A percentile compares a stretch with the other conserved stretches of the same genome.
Conservation (phyloP, 768 basidiomycete genomes). For the Leucosporidium creatinivorum region DNA sequence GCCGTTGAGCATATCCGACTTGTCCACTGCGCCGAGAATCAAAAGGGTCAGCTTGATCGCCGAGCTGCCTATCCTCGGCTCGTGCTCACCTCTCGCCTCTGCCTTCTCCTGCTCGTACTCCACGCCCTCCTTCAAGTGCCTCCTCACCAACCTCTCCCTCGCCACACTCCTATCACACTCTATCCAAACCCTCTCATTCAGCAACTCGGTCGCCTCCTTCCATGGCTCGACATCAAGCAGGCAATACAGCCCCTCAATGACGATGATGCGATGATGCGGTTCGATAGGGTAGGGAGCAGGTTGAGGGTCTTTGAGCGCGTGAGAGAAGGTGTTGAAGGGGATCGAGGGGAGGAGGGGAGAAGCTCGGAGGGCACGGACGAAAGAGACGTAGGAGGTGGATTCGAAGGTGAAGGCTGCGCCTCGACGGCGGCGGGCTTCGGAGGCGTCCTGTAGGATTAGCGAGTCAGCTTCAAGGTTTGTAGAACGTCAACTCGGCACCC, state of each 20-base stretch:
- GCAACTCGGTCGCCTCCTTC: constrained; percentile 54
- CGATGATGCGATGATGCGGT: constrained; percentile 63
- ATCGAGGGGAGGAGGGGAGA: constrained; percentile 30
- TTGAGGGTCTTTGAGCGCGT: constrained; percentile 76
- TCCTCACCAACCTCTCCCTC: constrained; percentile 34
- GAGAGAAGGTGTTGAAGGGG: constrained; percentile 76
- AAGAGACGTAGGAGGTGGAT: constrained; percentile 59
- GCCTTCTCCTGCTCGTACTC: constrained; percentile 30
- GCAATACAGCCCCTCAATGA: constrained; percentile 86
- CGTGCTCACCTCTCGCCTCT: constrained; percentile 19
- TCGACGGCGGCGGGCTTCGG: constrained; percentile 66
- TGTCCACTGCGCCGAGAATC: constrained; percentile 22
- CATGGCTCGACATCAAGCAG: constrained; percentile 69
- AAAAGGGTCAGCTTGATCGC: not conserved
- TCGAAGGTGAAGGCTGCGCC: constrained; percentile 89
- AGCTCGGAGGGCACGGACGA: constrained; percentile 54
- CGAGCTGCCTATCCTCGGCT: not conserved
- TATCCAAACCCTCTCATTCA: constrained; percentile 77
- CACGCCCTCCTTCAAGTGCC: constrained; percentile 40
- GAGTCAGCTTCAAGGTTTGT: not conserved
- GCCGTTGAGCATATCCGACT: constrained; percentile 36
- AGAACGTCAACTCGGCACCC: not conserved
- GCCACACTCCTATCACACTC: constrained; percentile 35
- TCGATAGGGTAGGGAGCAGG: constrained; percentile 55
- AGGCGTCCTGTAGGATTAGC: constrained; percentile 49